These are phyloP conservation scores for Lasiosphaeriaceae sp. DNA, from an alignment of 495 filamentous ascomycete genomes.

Conservation along the genomic window DNA sequence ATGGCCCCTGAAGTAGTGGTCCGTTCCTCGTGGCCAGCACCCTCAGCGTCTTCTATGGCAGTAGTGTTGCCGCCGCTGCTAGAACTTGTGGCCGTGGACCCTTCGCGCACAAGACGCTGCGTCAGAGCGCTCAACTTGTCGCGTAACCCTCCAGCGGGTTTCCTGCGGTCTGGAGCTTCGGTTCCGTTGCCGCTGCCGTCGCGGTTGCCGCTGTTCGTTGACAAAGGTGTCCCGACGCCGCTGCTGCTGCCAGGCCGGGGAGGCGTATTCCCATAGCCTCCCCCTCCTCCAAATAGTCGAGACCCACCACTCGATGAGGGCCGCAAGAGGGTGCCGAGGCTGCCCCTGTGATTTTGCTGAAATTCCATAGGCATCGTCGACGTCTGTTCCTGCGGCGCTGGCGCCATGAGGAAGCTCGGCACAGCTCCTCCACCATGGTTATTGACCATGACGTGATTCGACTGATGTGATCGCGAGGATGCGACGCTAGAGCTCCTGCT, in stretches of 20 bases:
- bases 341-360: constrained; percentile 4
- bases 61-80: background rate
- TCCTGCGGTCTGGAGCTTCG: constrained; percentile 13
- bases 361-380: background rate
- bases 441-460: constrained; percentile 16
- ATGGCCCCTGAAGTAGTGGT: background rate
- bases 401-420: constrained; percentile 39
- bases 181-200: background rate
- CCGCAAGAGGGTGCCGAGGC: constrained; percentile 16
- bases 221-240: background rate
- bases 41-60: background rate
- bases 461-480: constrained; percentile 38
- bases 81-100: background rate
- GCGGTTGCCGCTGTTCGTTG: background rate
- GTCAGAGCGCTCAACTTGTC: constrained; percentile 38
- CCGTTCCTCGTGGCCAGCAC: constrained; percentile 1
- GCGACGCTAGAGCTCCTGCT: constrained; percentile 47
- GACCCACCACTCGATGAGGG: constrained; percentile 29
- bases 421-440: constrained; percentile 21
- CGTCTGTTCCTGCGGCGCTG: constrained; percentile 24
- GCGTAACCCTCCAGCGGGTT: constrained; percentile 27
- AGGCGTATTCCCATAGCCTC: no score
- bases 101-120: constrained; percentile 32
- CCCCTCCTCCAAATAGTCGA: constrained; percentile 20
- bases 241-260: constrained; percentile 19